Evolutionary conservation across 2,329 filamentous ascomycete genomes (phyloP).

Genomic region (Penicillium italicum): DNA sequence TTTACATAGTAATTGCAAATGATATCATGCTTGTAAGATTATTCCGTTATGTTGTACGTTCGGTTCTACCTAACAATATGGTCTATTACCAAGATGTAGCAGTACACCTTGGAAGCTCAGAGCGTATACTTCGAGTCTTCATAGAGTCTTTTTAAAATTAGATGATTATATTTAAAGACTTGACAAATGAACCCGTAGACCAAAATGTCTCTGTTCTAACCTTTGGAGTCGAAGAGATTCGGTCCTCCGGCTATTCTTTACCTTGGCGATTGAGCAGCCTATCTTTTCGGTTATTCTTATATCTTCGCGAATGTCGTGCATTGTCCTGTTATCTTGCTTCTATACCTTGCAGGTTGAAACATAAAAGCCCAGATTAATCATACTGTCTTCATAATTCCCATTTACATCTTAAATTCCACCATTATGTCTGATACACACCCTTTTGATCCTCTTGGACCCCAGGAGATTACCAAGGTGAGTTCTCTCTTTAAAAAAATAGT

Average conservation of each 20-base stretch:
- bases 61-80: background rate
- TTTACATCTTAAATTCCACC: background rate
- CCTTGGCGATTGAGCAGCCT: slow-evolving; percentile 18
- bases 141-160: no score
- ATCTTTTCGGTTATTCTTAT: slow-evolving; percentile 17
- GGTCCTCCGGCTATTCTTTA: slow-evolving; percentile 24
- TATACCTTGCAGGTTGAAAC: background rate
- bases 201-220: background rate
- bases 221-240: background rate
- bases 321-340: background rate
- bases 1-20: background rate
- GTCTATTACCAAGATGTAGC: background rate
- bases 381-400: background rate
- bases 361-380: background rate
- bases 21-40: background rate
- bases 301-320: slow-evolving; percentile 15
- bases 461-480: slow-evolving; percentile 30
- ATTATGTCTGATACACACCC: slow-evolving; percentile 26
- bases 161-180: background rate
- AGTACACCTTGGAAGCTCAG: background rate
- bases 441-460: slow-evolving; percentile 31
- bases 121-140: background rate
- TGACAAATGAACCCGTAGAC: background rate
- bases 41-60: background rate
- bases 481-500: background rate